Conservation (phyloP, 2,329 filamentous ascomycete genomes). For the Talaromyces albobiverticillius region DNA sequence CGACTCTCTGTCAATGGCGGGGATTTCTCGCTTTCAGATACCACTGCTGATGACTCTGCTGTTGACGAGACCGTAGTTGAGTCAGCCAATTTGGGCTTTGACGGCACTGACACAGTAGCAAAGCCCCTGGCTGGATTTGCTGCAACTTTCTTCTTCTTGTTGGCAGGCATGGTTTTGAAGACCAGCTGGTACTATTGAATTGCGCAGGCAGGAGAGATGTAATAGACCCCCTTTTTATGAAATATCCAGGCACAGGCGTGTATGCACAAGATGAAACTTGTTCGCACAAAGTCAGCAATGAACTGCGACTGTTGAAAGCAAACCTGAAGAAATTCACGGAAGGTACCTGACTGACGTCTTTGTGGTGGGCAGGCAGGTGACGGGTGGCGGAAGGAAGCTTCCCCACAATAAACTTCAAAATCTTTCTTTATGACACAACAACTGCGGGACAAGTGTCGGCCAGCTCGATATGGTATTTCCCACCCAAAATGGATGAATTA, state of each 20-base stretch:
- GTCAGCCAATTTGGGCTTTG: constrained; percentile 63
- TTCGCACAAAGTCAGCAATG: neutral
- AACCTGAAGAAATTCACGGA: neutral
- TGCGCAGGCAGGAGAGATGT: neutral
- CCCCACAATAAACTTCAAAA: constrained; percentile 31
- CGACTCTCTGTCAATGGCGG: constrained; percentile 11
- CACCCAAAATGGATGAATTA: constrained; percentile 41
- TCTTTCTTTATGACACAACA: constrained; percentile 34
- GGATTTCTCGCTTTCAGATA: constrained; percentile 28
- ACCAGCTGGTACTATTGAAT: neutral
- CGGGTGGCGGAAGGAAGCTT: constrained; percentile 20
- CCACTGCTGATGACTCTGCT: constrained; percentile 24
- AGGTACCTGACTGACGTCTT: constrained; percentile 12
- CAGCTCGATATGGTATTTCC: constrained; percentile 28
- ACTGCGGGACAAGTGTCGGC: constrained; percentile 25
- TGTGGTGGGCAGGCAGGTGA: constrained; percentile 18
- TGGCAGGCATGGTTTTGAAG: constrained; percentile 57
- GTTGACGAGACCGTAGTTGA: constrained; percentile 27
- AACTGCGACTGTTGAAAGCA: neutral
- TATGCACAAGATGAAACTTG: neutral
- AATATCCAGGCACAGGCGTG: neutral
- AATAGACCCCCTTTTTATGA: neutral
- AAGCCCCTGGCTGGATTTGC: constrained; percentile 89
- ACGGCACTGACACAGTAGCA: constrained; percentile 88
- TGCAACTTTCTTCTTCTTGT: constrained; percentile 83